Evolutionary conservation across 2,329 filamentous ascomycete genomes (phyloP).

Genomic region (Cladosporium sp.): DNA sequence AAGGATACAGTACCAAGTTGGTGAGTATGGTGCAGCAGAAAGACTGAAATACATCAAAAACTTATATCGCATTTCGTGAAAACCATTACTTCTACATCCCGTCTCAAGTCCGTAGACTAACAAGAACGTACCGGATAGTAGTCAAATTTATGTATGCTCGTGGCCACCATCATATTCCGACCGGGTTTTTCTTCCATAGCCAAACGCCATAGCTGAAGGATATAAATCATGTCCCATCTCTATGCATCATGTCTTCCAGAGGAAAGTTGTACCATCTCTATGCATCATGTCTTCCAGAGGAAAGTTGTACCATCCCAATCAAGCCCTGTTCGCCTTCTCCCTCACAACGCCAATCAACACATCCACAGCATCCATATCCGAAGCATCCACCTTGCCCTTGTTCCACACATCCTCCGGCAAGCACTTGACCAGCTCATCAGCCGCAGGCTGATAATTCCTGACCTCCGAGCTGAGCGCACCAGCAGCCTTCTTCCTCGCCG

Average conservation of each 20-base stretch:
- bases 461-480: constrained; percentile 84
- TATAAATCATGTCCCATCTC: background rate
- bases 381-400: constrained; percentile 67
- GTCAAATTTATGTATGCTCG: background rate
- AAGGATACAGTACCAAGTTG: too few species aligned
- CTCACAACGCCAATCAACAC: constrained; percentile 32
- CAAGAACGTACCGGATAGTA: too few species aligned
- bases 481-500: constrained; percentile 81
- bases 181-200: background rate
- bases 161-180: background rate
- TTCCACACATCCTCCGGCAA: constrained; percentile 63
- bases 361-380: constrained; percentile 85
- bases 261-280: background rate
- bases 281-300: background rate
- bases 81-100: background rate
- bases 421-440: constrained; percentile 66
- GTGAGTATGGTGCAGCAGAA: too few species aligned
- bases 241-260: background rate
- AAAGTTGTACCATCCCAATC: background rate
- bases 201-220: background rate
- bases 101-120: too few species aligned
- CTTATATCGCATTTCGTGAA: constrained; percentile 1
- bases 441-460: constrained; percentile 82
- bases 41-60: too few species aligned
- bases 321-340: constrained; percentile 16